phyloP scores from a whole-genome alignment of 2,329 filamentous ascomycete species.

The Diaporthe citriasiana region DNA sequence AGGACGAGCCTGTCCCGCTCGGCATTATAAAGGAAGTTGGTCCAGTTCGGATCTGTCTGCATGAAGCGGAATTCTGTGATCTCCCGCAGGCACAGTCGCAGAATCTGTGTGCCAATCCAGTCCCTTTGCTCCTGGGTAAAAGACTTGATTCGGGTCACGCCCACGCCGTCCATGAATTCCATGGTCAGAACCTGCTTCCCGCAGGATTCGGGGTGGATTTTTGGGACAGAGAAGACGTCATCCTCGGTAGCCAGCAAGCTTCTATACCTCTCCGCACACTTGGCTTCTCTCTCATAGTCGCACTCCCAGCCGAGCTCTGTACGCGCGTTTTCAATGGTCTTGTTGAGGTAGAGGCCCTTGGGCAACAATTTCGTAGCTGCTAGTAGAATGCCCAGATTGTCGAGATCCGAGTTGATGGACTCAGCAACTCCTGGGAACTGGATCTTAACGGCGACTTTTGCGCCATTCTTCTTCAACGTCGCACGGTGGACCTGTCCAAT shows the following conservation, averaged over 20 bases:
- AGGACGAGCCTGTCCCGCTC: conserved; percentile 82
- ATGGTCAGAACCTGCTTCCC: conserved; percentile 92
- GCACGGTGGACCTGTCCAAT: conserved; percentile 97
- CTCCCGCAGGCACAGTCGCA: conserved; percentile 92
- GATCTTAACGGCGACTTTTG: conserved; percentile 91
- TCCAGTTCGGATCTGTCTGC: conserved; percentile 99
- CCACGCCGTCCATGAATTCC: conserved; percentile 88
- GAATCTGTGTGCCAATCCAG: conserved; percentile 95
- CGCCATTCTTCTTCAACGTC: conserved; percentile 79
- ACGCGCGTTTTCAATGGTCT: conserved; percentile 95
- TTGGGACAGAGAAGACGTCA: conserved; percentile 83
- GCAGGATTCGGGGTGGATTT: conserved; percentile 82
- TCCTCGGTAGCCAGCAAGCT: conserved; percentile 81
- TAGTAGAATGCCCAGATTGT: conserved; percentile 90
- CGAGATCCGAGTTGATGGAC: conserved; percentile 96
- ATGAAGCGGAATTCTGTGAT: conserved; percentile 97
- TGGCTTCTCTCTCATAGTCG: conserved; percentile 91
- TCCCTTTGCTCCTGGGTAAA: conserved; percentile 89
- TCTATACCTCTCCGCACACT: conserved; percentile 82
- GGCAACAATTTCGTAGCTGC: conserved; percentile 92
- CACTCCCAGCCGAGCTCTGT: conserved; percentile 97
- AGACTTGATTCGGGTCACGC: conserved; percentile 83
- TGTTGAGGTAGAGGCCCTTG: conserved; percentile 93
- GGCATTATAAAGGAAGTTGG: conserved; percentile 94
- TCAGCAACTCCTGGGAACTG: conserved; percentile 97